Evolutionary conservation across 768 basidiomycete species (phyloP), one percentile per base, ranked within the genome.

Genomic region (Favolaschia claudopus): DNA sequence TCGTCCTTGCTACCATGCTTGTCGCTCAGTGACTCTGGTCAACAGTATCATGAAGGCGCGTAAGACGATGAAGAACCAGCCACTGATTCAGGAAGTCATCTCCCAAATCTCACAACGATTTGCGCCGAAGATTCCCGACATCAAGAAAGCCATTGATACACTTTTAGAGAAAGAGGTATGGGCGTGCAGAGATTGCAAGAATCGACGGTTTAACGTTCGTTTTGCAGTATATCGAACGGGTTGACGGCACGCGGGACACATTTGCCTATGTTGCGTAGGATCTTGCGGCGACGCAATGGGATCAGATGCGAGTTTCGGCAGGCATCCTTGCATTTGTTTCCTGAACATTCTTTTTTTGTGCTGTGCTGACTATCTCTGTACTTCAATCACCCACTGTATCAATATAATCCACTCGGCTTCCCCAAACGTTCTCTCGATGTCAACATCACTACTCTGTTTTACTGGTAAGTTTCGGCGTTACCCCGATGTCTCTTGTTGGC

Each of bases 81-180:
- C 87, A 1, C 74, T 96, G 66, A 94, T 96, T 63, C 89, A 90
- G 69, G 95, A 96, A 70, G 93, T 95, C 60, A 92, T 93, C 64
- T 89, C 91, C 12, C 92, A 95, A 73, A 91, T 96, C 65, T 88
- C 91, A 8, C 85, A 90, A 66, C 85, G 94, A 48, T 96, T 96
- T 74, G 85, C 91, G 8, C 96, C 96, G 22, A 95, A 94, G 80
- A 92, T 98, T 49, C 89, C 93, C 3, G 95, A 97, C 70, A 95
- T 99, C 78, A 99, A 99, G 77, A 96, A 96, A 87, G 92, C 93
- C 4, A 96, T 98, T 58, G 95, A 96, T 70, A 88, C 88, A 14
- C 79, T 99, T 19, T 79, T 98, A 44, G 96, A 98, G 79, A 96
- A 96, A 77, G 96, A 99, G n/a, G n/a, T n/a, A n/a, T n/a, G n/a